Evolutionary conservation across 2,329 filamentous ascomycete species (phyloP), one percentile per base, ranked within the genome.

Genomic region (Alternaria alternata): DNA sequence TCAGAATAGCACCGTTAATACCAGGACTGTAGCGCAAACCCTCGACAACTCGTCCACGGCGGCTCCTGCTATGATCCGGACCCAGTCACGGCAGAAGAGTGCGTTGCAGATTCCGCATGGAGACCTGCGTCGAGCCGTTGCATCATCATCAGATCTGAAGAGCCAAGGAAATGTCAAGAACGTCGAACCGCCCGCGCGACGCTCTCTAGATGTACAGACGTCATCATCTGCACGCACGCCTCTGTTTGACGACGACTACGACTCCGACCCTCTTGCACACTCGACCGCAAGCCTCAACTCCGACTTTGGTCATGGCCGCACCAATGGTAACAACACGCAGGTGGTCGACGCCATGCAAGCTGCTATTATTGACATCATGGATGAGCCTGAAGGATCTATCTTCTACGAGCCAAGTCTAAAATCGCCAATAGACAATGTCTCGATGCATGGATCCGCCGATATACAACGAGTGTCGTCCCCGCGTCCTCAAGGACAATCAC

Each of bases 291-390:
- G 93, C 67, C 81, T 96, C 8, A 92, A 94, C 22, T 89, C 90
- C 47, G 91, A 93, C 42, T 51, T 54, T 39, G 75, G 73, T 5
- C 54, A 62, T 18, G 59, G 62, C 11, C 72, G 83, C 76, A 12
- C 82, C 9, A 79, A 83, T 22, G 83, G 83, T 0, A 90, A 91
- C 6, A 91, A 97, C 71, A 91, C 87, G 0, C 87, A 90, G 61
- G 90, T 97, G 28, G 93, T 99, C 6, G 88, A 96, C 79, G 94
- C 93, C 4, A 94, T 99, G 86, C 94, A 98, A 76, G 88, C 91
- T 66, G 95, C 94, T 16, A 83, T 99, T 49, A 96, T 91, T 66
- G 91, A 94, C 65, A 99, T 99, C 63, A 91, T 99, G 83, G 93
- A 93, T 66, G 87, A 91, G 48, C 88, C 91, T 20, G 81, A 88